These are phyloP conservation scores for Fusarium torulosum DNA, from an alignment of 2,329 filamentous ascomycete species.

Conservation along the genomic window DNA sequence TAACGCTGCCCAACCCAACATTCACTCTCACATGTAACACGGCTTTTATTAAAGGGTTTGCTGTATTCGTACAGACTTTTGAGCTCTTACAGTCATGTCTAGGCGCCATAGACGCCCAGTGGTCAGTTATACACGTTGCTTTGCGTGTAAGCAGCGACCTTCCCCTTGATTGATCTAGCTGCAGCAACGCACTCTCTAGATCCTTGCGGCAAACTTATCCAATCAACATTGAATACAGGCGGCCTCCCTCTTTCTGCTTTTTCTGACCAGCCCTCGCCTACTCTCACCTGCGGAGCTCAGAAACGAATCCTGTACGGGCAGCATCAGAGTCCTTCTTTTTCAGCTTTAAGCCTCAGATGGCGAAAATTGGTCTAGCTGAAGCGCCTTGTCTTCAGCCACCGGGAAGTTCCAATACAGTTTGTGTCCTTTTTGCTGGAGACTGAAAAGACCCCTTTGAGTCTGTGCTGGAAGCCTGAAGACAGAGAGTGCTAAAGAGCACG, in stretches of 20 bases:
- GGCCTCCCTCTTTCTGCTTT: constrained; percentile 7
- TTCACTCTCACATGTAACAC: constrained; percentile 8
- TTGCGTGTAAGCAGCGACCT: background rate
- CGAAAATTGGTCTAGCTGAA: constrained; percentile 10
- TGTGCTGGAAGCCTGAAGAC: background rate
- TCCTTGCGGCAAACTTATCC: background rate
- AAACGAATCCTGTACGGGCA: background rate
- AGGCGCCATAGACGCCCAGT: constrained; percentile 12
- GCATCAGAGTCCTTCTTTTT: background rate
- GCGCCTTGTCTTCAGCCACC: constrained; percentile 24
- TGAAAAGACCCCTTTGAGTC: background rate
- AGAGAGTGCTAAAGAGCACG: background rate
- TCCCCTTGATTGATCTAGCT: constrained; percentile 15
- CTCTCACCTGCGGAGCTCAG: background rate
- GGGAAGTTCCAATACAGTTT: constrained; percentile 8
- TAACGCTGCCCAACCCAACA: constrained; percentile 4
- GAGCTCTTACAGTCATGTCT: background rate
- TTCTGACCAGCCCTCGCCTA: no score
- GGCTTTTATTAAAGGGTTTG: background rate
- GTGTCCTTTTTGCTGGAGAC: background rate
- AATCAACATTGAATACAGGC: constrained; percentile 7
- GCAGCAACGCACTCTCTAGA: background rate
- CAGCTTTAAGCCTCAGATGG: constrained; percentile 16
- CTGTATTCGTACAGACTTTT: background rate
- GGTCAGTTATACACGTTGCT: constrained; percentile 6